Conservation (phyloP, 2,329 filamentous ascomycete species). For the Diplocarpon mali region DNA sequence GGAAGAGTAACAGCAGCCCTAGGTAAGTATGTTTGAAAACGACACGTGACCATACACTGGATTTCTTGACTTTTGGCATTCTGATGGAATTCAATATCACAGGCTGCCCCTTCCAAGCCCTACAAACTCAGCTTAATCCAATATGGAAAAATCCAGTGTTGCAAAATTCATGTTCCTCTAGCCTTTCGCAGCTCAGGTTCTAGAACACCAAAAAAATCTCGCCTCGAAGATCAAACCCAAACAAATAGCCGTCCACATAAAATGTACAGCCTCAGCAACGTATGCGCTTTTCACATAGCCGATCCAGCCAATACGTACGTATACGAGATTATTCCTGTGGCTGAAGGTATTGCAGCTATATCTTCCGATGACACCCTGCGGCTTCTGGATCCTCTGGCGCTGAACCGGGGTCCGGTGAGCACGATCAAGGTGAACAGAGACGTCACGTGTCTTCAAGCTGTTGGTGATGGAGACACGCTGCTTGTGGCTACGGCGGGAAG, state of each 20-base stretch:
- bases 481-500: slow-evolving; percentile 60
- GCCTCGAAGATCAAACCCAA: not conserved
- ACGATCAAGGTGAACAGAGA: slow-evolving; percentile 47
- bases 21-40: too few species aligned
- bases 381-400: slow-evolving; percentile 47
- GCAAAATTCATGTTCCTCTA: not conserved
- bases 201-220: not conserved
- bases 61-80: too few species aligned
- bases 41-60: too few species aligned
- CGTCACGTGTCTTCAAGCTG: slow-evolving; percentile 48
- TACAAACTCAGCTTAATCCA: not conserved
- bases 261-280: slow-evolving; percentile 25
- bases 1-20: too few species aligned
- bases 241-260: slow-evolving; percentile 6
- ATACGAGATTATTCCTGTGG: slow-evolving; percentile 31
- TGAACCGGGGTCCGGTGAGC: slow-evolving; percentile 40
- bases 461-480: slow-evolving; percentile 15
- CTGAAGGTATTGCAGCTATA: slow-evolving; percentile 34
- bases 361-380: slow-evolving; percentile 61
- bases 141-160: not conserved
- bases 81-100: too few species aligned
- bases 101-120: too few species aligned
- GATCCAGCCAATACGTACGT: slow-evolving; percentile 30
- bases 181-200: not conserved
- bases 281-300: slow-evolving; percentile 20